These are phyloP conservation scores for Pyropia haitanensis DNA, from an alignment of 23 red algal species.

Conservation along the genomic window DNA sequence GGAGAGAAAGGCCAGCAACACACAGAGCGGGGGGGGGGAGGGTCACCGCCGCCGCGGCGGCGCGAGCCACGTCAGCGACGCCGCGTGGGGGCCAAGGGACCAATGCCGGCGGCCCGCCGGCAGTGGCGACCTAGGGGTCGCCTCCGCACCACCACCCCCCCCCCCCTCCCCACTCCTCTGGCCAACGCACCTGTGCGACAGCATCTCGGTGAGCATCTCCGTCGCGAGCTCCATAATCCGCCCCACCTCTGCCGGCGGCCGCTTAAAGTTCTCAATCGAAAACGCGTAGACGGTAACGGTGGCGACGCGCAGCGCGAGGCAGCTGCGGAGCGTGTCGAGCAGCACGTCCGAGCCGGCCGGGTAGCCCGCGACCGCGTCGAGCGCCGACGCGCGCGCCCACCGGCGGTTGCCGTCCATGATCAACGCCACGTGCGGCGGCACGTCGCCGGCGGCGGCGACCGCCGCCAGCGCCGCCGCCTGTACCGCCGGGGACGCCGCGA, in stretches of 20 bases:
- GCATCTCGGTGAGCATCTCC: constrained; percentile 42
- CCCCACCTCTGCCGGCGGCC: constrained; percentile 40
- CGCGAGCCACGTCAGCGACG: too few relatives aligned
- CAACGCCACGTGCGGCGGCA: constrained; percentile 85
- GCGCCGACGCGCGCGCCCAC: constrained; percentile 50
- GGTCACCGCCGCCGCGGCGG: too few relatives aligned
- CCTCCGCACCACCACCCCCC: not conserved
- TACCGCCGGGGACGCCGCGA: not conserved
- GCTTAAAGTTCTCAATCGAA: constrained; percentile 93
- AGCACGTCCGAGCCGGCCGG: constrained; percentile 51
- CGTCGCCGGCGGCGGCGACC: constrained; percentile 15
- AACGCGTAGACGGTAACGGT: constrained; percentile 88
- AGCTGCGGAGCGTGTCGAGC: constrained; percentile 67
- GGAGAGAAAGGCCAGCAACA: too few relatives aligned
- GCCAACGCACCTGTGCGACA: not conserved
- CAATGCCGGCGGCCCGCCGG: too few relatives aligned
- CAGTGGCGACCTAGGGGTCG: too few relatives aligned
- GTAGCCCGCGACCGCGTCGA: constrained; percentile 58
- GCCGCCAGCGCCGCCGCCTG: constrained; percentile 16
- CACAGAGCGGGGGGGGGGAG: too few relatives aligned
- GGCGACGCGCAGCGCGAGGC: constrained; percentile 50
- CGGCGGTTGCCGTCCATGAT: constrained; percentile 99
- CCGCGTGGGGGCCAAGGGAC: too few relatives aligned
- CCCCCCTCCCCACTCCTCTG: too few relatives aligned
- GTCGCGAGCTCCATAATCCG: constrained; percentile 50